Evolutionary conservation across 2,329 filamentous ascomycete species (phyloP).

Genomic region (Microdochium bolleyi): DNA sequence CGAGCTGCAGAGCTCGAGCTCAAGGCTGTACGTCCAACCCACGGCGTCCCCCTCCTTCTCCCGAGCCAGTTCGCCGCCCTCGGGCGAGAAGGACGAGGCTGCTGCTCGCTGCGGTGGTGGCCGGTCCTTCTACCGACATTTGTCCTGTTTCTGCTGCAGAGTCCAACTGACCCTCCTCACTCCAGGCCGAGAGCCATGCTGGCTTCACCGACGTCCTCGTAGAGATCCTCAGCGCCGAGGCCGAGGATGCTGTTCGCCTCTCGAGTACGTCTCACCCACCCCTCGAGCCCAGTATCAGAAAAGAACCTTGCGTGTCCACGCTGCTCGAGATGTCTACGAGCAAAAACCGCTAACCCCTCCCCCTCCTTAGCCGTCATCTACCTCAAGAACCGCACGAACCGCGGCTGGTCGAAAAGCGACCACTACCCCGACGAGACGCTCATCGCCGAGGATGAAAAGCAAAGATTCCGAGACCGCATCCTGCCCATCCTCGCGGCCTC

Average conservation of each 20-base stretch:
- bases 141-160: too few relatives aligned
- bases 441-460: constrained; percentile 85
- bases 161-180: constrained; percentile 2
- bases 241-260: constrained; percentile 75
- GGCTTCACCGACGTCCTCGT: constrained; percentile 88
- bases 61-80: constrained; percentile 2
- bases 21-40: constrained; percentile 58
- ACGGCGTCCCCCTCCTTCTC: constrained; percentile 6
- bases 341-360: constrained; percentile 2
- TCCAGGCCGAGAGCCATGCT: constrained; percentile 77
- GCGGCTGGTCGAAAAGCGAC: constrained; percentile 77
- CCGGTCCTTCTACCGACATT: too few relatives aligned
- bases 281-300: constrained; percentile 14
- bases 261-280: constrained; percentile 60
- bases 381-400: constrained; percentile 93
- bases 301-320: constrained; percentile 5
- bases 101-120: too few relatives aligned
- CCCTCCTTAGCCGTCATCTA: constrained; percentile 74
- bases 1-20: constrained; percentile 73
- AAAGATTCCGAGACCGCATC: constrained; percentile 76
- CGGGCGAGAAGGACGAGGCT: neutral
- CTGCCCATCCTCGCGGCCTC: constrained; percentile 82
- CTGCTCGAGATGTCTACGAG: neutral
- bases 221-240: constrained; percentile 83
- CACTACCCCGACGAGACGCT: constrained; percentile 64